Evolutionary conservation across 2,329 filamentous ascomycete genomes (phyloP), one percentile per base, ranked within the genome.

Genomic region (Verticillium nonalfalfae): DNA sequence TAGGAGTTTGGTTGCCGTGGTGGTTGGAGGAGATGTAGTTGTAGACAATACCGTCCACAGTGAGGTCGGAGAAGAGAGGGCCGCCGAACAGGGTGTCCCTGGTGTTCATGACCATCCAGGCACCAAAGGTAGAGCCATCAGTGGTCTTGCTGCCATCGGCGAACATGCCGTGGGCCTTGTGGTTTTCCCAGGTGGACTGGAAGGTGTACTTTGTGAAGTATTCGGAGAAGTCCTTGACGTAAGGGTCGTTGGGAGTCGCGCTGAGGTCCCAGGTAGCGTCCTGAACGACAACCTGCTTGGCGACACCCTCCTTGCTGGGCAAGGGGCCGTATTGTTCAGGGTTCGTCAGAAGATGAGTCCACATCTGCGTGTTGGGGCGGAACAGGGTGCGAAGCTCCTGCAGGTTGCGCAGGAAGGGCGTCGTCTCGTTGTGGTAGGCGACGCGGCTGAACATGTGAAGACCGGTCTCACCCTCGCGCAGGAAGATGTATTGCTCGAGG

Each of bases 151-250:
- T 67, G 54, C 68, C 68, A 56, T 74, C 72, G 58, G 65, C 69
- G 57, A 66, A 73, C 72, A 78, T 73, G 3, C 83, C 83, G 66
- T 86, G 83, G 5, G 80, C 82, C 57, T 76, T 76, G 61, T 85
- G 82, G 60, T 84, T 76, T 59, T 82, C 75, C 81, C 81, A 86
- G 3, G 76, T 76, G 64, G 81, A 80, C 7, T 77, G 75, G 64
- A 87, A 87, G 0, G 80, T 86, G 67, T 87, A 87, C 68, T 87
- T 87, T 33, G 84, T 87, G 68, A 86, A 87, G 69, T 85, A 87
- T 58, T 85, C 79, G 2, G 80, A 76, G 60, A 81, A 78, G 45
- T 82, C 73, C 36, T 78, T 70, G 2, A 84, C 81, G 67, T 86
- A 87, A 0, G 79, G 74, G 68, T 84, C 80, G 34, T 79, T 68